Percentiles rank a stretch among this genome's conserved stretches.
Evolutionary conservation across 139 green algal genomes (phyloP).

Genomic region (Chlorella sp.): DNA sequence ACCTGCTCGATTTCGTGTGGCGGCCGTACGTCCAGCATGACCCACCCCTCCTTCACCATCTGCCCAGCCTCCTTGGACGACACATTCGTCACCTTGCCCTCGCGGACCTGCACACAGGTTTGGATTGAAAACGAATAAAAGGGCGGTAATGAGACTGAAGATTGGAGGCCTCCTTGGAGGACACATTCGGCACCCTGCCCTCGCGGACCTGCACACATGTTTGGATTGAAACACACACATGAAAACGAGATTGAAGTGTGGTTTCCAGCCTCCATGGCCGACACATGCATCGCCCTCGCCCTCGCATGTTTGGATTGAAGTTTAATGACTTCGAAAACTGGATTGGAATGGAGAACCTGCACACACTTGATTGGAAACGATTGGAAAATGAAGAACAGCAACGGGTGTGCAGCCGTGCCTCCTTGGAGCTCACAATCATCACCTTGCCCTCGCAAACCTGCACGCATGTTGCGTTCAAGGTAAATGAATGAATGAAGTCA

Average conservation of each 20-base stretch:
- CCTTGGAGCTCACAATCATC: no score
- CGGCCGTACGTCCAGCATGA: slow-evolving; percentile 88
- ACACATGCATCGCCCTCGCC: no score
- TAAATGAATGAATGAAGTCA: no score
- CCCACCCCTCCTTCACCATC: slow-evolving; percentile 83
- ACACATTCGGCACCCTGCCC: no score
- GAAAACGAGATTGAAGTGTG: neutral
- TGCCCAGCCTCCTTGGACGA: slow-evolving; percentile 48
- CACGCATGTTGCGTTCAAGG: neutral
- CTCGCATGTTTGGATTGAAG: no score
- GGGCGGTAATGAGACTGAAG: neutral
- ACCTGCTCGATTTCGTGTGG: slow-evolving; percentile 75
- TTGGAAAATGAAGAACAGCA: no score
- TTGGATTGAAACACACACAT: neutral
- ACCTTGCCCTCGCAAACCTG: neutral
- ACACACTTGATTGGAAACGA: no score
- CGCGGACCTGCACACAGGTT: neutral
- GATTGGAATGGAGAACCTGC: no score
- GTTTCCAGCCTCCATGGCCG: no score
- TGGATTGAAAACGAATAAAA: neutral
- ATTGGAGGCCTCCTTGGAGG: no score
- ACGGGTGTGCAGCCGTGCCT: no score
- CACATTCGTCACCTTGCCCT: slow-evolving; percentile 72
- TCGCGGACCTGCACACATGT: neutral
- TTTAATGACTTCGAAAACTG: no score